These are phyloP conservation scores for Neoscytalidium dimidiatum DNA, from an alignment of 2,329 filamentous ascomycete species.

Conservation along the genomic window DNA sequence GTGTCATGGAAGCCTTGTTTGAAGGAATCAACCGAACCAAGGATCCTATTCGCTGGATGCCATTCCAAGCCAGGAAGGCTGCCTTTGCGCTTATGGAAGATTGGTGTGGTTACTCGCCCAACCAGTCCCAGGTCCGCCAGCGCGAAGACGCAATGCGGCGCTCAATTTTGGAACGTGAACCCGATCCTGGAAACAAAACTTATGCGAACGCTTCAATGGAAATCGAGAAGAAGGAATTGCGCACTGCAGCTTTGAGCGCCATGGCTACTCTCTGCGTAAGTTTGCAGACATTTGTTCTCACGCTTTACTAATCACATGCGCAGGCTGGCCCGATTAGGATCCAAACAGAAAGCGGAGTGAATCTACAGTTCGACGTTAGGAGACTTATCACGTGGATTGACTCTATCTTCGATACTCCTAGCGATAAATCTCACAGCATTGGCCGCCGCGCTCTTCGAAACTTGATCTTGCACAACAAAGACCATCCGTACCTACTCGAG, in stretches of 20 bases:
- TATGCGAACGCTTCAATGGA: conserved; percentile 88
- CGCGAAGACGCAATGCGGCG: conserved; percentile 87
- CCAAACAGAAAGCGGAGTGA: conserved; percentile 82
- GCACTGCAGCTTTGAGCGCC: conserved; percentile 86
- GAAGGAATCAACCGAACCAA: conserved; percentile 84
- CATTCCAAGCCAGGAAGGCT: conserved; percentile 93
- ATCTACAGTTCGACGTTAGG: conserved; percentile 86
- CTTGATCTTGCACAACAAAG: conserved; percentile 85
- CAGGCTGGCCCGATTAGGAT: conserved; percentile 73
- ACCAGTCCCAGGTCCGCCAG: conserved; percentile 77
- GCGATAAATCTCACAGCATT: conserved; percentile 88
- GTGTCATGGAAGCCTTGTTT: conserved; percentile 88
- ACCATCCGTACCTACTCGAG: conserved; percentile 81
- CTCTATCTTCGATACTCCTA: conserved; percentile 87
- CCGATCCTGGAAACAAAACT: conserved; percentile 70
- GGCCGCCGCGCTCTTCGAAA: conserved; percentile 87
- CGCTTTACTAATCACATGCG: neutral
- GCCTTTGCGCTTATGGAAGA: conserved; percentile 97
- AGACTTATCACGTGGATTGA: conserved; percentile 96
- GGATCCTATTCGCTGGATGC: conserved; percentile 91
- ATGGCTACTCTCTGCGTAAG: conserved; percentile 92
- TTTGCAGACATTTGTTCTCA: conserved; percentile 45
- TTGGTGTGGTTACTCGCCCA: conserved; percentile 97
- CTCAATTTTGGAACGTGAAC: conserved; percentile 77
- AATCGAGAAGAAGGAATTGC: conserved; percentile 91